Percentiles rank a stretch among this genome's conserved stretches.
phyloP scores from a whole-genome alignment of 1,139 yeast genomes.

The Candida glucosophila region DNA sequence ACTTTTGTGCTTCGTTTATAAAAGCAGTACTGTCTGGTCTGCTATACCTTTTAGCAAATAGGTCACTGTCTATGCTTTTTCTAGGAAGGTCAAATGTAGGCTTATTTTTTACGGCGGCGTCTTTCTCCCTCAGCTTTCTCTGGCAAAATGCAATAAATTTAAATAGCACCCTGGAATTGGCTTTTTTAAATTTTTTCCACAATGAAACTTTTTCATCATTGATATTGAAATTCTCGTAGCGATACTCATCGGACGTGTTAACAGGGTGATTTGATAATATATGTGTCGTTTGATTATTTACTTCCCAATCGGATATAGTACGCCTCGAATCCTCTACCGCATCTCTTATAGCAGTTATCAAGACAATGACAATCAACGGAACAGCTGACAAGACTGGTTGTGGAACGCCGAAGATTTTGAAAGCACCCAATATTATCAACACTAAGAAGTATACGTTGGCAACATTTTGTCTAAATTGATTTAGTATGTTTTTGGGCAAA shows the following conservation, averaged over 20 bases:
- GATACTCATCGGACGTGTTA: constrained; percentile 8
- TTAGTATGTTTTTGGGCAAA: constrained; percentile 42
- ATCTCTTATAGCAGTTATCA: constrained; percentile 47
- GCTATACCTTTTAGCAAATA: constrained; percentile 11
- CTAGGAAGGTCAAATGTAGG: constrained; percentile 8
- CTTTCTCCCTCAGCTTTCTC: constrained; percentile 23
- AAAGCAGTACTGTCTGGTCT: constrained; percentile 14
- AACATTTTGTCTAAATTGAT: constrained; percentile 42
- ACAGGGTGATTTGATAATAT: constrained; percentile 18
- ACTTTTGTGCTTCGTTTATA: constrained; percentile 11
- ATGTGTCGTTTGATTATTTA: constrained; percentile 44
- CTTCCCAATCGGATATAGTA: constrained; percentile 43
- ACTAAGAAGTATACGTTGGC: constrained; percentile 50
- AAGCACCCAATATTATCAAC: constrained; percentile 43
- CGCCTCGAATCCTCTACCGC: constrained; percentile 53
- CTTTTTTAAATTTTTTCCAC: constrained; percentile 58
- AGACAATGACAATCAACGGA: constrained; percentile 50
- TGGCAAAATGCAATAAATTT: constrained; percentile 18
- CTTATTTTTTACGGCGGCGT: constrained; percentile 8
- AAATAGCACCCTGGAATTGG: constrained; percentile 25
- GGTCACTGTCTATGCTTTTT: constrained; percentile 29
- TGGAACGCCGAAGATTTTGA: constrained; percentile 52
- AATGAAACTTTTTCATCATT: constrained; percentile 40
- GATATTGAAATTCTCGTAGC: constrained; percentile 33
- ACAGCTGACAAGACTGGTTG: constrained; percentile 48